phyloP scores from a whole-genome alignment of 2,329 filamentous ascomycete species.

The Colletotrichum sp. region DNA sequence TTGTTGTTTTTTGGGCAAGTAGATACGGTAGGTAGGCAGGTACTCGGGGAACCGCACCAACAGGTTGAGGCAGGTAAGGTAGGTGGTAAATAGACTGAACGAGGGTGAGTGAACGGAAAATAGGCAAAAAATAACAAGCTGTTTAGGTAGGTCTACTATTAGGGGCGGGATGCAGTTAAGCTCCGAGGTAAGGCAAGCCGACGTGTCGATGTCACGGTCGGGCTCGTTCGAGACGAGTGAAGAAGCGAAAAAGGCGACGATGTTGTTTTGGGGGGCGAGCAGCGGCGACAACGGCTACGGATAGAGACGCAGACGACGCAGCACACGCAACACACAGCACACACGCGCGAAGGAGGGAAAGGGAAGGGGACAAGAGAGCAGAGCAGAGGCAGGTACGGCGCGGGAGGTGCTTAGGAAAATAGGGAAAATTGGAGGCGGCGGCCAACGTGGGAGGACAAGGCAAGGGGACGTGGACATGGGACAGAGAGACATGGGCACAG shows the following conservation, averaged over 20 bases:
- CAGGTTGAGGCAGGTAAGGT: not conserved
- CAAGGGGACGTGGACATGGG: not conserved
- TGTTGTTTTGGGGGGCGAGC: not conserved
- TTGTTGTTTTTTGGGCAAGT: not conserved
- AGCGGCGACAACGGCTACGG: slow-evolving; percentile 5
- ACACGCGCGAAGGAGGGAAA: not conserved
- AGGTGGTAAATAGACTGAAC: slow-evolving; percentile 4
- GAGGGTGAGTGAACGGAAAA: slow-evolving; percentile 9
- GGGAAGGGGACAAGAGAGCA: not conserved
- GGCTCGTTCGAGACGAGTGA: slow-evolving; percentile 6
- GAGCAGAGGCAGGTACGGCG: not conserved
- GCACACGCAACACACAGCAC: slow-evolving; percentile 6
- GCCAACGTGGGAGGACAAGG: not conserved
- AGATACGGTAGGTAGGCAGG: not conserved
- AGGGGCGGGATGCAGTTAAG: slow-evolving; percentile 2
- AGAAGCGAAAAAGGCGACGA: not conserved
- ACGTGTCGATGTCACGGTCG: not conserved
- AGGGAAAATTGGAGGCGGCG: slow-evolving; percentile 10
- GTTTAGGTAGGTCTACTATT: slow-evolving; percentile 17
- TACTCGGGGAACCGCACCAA: not conserved
- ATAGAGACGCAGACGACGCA: not conserved
- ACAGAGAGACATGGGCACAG: slow-evolving; percentile 13
- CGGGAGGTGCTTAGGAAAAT: slow-evolving; percentile 15
- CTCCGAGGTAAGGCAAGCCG: slow-evolving; percentile 1
- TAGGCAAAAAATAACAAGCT: not conserved